Base-by-base conservation (phyloP, 495 filamentous ascomycete species). In the Talaromyces trachyspermus region DNA sequence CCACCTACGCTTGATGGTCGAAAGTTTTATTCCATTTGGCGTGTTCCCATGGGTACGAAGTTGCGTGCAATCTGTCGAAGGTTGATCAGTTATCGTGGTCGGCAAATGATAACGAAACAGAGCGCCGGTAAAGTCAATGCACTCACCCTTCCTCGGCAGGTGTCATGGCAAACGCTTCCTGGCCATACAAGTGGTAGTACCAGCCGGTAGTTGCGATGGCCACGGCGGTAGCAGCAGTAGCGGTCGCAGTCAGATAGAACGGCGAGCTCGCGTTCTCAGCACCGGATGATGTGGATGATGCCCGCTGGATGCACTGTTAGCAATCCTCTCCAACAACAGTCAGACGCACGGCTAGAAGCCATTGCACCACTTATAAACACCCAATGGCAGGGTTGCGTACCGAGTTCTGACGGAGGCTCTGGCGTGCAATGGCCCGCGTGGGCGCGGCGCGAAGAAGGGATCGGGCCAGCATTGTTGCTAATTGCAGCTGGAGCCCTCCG, bases 101-200 rank as follows among this genome's bases (percentile, higher is more conserved):
- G 43, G 33, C 32, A 41, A 4, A 26, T n/a, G 18, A 51, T 39
- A 30, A 43, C 46, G 42, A 56, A 46, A 51, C 38, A 48, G 27
- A 48, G n/a, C n/a, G n/a, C n/a, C n/a, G n/a, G n/a, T n/a, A n/a
- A n/a, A n/a, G n/a, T n/a, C n/a, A n/a, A n/a, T n/a, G n/a, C n/a
- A 84, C 86, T 81, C 69, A 99, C 92, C 92, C 94, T 82, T 99
- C 94, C 78, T 99, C 94, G 63, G 79, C 78, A 52, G 86, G 88
- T 57, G 94, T 92, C 84, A 85, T 84, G 53, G 92, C 94, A 68
- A 89, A 79, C 29, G 85, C 80, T 52, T 83, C 83, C 49, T 84
- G 78, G 56, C 92, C 94, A 71, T 90, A 97, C 55, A 94, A 83
- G 69, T 95, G 87, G 64, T 89, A 92, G 69, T 95, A 96, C 89